These are phyloP conservation scores for Cytospora piceae DNA, from an alignment of 2,329 filamentous ascomycete species.

Conservation along the genomic window DNA sequence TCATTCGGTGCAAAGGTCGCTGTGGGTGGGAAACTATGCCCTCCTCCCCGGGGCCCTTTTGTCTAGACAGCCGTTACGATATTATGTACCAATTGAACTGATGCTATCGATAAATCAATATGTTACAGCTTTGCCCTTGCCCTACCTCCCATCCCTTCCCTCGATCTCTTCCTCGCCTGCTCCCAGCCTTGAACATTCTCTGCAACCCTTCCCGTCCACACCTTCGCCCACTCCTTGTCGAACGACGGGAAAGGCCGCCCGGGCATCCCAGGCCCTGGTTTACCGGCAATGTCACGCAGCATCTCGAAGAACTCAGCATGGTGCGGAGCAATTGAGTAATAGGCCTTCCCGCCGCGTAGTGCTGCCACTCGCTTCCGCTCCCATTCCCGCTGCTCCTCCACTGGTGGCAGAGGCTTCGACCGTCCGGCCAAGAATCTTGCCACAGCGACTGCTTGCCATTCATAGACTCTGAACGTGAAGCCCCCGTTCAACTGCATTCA, in stretches of 20 bases:
- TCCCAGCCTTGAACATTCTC: constrained; percentile 2
- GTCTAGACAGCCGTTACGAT: no score
- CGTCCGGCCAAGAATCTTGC: constrained; percentile 42
- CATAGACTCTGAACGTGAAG: constrained; percentile 44
- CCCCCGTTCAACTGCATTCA: constrained; percentile 38
- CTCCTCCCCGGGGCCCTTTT: no score
- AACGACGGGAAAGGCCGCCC: not conserved
- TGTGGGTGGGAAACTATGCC: no score
- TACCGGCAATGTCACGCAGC: not conserved
- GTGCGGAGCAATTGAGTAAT: not conserved
- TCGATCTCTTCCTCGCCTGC: constrained; percentile 4
- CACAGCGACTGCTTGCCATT: constrained; percentile 45
- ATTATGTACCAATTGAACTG: not conserved
- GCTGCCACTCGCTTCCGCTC: constrained; percentile 37
- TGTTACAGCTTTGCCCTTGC: not conserved
- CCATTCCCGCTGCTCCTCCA: constrained; percentile 55
- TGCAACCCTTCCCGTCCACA: not conserved
- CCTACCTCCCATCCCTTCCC: not conserved
- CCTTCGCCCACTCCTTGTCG: not conserved
- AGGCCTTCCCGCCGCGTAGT: constrained; percentile 3
- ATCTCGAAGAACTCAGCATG: constrained; percentile 1
- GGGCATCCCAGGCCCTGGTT: not conserved
- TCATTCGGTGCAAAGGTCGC: no score
- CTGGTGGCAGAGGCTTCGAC: constrained; percentile 48
- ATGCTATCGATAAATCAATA: not conserved